Conservation (phyloP, 305 asterid species). For the Withania somnifera region DNA sequence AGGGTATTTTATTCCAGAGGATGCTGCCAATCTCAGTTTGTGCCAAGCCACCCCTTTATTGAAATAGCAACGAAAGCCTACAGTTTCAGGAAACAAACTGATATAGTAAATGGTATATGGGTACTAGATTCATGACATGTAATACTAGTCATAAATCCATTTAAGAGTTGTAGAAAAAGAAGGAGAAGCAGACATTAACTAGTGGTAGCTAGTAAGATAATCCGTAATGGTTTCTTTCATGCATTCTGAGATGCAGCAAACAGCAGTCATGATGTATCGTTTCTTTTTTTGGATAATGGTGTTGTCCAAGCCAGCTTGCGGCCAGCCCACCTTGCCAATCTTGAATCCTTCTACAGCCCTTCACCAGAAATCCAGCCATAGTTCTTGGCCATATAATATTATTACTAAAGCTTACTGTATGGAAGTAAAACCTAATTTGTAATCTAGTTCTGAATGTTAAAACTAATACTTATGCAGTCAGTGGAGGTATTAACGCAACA, state of each 20-base stretch:
- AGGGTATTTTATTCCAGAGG: neutral
- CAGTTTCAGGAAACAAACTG: neutral
- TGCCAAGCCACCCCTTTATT: neutral
- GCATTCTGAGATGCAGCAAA: neutral
- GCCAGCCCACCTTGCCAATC: neutral
- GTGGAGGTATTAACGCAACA: neutral
- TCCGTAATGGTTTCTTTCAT: neutral
- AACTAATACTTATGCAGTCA: neutral
- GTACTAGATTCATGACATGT: neutral
- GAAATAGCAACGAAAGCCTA: neutral
- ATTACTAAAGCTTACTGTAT: neutral
- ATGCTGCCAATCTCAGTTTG: neutral
- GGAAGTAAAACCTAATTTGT: neutral
- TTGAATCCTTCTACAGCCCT: neutral
- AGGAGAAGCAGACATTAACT: neutral
- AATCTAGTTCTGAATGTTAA: neutral
- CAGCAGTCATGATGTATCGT: neutral
- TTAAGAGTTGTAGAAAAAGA: neutral
- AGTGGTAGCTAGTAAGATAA: neutral
- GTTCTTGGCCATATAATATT: neutral
- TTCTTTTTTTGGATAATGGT: neutral
- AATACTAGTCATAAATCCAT: neutral
- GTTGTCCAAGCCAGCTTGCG: neutral
- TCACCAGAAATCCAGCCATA: neutral
- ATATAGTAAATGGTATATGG: neutral